Base-by-base conservation (phyloP, 192 early-diverging fungal genomes). In the Umbelopsis ramanniana region DNA sequence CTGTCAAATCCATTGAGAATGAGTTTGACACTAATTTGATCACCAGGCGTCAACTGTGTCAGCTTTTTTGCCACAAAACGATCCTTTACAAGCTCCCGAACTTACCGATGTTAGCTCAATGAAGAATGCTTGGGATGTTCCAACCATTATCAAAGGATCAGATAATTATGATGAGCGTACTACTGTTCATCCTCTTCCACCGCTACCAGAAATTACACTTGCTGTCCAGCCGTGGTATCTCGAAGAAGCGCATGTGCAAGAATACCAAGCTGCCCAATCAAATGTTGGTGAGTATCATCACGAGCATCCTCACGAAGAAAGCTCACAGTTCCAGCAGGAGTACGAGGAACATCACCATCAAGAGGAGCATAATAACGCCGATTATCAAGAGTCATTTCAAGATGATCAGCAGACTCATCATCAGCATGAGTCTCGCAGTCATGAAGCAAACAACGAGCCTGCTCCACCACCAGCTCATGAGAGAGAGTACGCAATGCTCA, bases 51-150 rank as follows among this genome's bases (percentile, higher is more conserved):
- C 57, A 14, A 19, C 33, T n/a, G 26, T 63, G 15, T 22, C 57
- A 3, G 33, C 17, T 2, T 19, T n/a, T 35, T 63, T 63, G 19
- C 57, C 57, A 33, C 57, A 37, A 63, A 63, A 26, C 15, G 57
- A 63, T 37, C 57, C 57, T 22, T 29, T 63, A 14, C 57, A 63
- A 8, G 57, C 57, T 63, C 57, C 57, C 15, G 57, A 63, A 17
- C 33, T 63, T 3, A 29, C 33, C 15, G 26, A 63, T 63, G 12
- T 63, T 15, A 19, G 33, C 26, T 17, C 57, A 0, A 17, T 63
- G 33, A 29, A 63, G 33, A 77, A 77, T 69, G 76, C 76, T 40
- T 77, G 76, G 76, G 71, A 77, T 46, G 67, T 40, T 21, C 15
- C 55, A 10, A 24, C 5, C 17, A 45, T 72, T n/a, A 45, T 72